phyloP scores from a whole-genome alignment of 805 yeast species.

The Cyberlindnera japonica region DNA sequence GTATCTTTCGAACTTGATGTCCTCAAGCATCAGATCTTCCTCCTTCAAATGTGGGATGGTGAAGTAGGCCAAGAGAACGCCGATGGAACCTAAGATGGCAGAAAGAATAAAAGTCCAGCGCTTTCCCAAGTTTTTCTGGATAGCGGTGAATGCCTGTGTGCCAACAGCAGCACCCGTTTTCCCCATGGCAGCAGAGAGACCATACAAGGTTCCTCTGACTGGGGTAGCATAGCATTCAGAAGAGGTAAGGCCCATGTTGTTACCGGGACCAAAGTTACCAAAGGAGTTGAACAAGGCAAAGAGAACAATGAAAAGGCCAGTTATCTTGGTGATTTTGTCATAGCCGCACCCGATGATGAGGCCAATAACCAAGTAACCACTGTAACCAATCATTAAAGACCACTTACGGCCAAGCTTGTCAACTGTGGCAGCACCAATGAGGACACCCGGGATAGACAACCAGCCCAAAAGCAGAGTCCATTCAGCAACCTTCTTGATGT shows the following conservation, averaged over 20 bases:
- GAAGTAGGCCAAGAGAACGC: constrained; percentile 55
- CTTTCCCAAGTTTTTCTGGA: constrained; percentile 58
- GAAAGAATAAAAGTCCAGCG: constrained; percentile 79
- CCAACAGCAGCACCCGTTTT: constrained; percentile 87
- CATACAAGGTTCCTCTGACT: constrained; percentile 72
- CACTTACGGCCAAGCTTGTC: constrained; percentile 69
- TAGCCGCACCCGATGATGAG: constrained; percentile 66
- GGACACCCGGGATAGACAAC: constrained; percentile 70
- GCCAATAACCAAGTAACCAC: constrained; percentile 69
- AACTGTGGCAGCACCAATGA: constrained; percentile 62
- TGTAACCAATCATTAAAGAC: constrained; percentile 67
- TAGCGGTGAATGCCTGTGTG: constrained; percentile 67
- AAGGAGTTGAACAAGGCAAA: constrained; percentile 68
- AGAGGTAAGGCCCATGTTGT: constrained; percentile 63
- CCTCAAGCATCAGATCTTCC: constrained; percentile 66
- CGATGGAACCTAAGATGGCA: constrained; percentile 65
- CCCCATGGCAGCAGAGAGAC: constrained; percentile 75
- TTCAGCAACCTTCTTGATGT: constrained; percentile 59
- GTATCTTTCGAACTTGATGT: constrained; percentile 57
- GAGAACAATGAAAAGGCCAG: constrained; percentile 62
- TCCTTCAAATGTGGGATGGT: constrained; percentile 67
- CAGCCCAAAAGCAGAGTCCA: constrained; percentile 67
- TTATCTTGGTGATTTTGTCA: constrained; percentile 50
- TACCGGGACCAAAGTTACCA: constrained; percentile 80
- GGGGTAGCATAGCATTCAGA: constrained; percentile 75